Conservation (phyloP, 805 yeast species). For the Candida gorgasii region DNA sequence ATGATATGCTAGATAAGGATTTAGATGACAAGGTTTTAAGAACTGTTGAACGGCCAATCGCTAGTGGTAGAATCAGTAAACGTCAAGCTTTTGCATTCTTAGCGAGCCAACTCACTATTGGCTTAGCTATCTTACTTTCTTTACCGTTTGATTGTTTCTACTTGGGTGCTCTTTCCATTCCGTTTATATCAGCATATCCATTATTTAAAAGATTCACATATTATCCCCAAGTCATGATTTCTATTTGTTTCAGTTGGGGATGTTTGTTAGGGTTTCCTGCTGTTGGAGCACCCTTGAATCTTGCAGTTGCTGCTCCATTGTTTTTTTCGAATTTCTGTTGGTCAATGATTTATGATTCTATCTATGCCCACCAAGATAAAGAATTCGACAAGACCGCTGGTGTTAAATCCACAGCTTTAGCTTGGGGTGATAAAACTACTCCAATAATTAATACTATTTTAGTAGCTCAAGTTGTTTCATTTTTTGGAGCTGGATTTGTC, state of each 20-base stretch:
- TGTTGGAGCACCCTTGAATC: conserved; percentile 76
- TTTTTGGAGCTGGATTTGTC: conserved; percentile 66
- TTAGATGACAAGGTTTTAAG: conserved; percentile 84
- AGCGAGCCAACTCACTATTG: conserved; percentile 72
- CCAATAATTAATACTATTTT: conserved; percentile 65
- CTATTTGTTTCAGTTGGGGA: conserved; percentile 92
- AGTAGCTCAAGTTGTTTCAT: conserved; percentile 63
- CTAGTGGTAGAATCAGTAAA: conserved; percentile 77
- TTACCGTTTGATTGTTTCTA: conserved; percentile 81
- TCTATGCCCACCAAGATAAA: conserved; percentile 98
- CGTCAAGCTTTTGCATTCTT: conserved; percentile 70
- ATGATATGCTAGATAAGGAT: conserved; percentile 83
- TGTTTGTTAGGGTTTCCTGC: conserved; percentile 94
- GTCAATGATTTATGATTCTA: conserved; percentile 95
- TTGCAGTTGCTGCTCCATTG: conserved; percentile 74
- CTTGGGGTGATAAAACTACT: conserved; percentile 85
- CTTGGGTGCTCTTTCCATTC: conserved; percentile 77
- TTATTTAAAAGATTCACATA: conserved; percentile 92
- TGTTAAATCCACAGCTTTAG: conserved; percentile 90
- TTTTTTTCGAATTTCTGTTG: conserved; percentile 78
- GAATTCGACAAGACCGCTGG: conserved; percentile 85
- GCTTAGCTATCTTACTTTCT: conserved; percentile 66
- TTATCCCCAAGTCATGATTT: conserved; percentile 85
- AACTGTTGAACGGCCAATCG: conserved; percentile 89
- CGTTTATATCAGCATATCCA: conserved; percentile 85